A percentile compares a stretch with the other conserved stretches of the same genome.
These are phyloP conservation scores for Monotropa hypopitys DNA, from an alignment of 179 eudicot genomes.

Conservation along the genomic window DNA sequence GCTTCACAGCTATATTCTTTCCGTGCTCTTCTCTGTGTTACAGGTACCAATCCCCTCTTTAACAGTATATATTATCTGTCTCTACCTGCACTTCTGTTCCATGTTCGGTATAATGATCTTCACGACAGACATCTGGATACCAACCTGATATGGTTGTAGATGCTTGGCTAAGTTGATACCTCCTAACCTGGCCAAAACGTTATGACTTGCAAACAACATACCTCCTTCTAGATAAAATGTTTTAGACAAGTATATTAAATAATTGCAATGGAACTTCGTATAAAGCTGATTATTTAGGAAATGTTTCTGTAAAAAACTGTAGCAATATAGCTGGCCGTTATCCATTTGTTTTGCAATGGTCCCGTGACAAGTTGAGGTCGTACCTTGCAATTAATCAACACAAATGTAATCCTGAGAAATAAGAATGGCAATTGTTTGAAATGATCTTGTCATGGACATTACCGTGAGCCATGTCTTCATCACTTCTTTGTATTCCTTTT, in stretches of 20 bases:
- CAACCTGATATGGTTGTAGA: not conserved
- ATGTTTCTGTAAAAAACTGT: not conserved
- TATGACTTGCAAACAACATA: not conserved
- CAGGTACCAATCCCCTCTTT: constrained; percentile 47
- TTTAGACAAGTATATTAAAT: not conserved
- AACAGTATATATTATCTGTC: not conserved
- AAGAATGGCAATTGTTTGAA: not conserved
- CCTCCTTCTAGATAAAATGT: not conserved
- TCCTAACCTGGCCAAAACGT: not conserved
- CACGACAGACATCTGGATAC: not conserved
- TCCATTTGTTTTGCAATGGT: not conserved
- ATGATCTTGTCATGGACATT: not conserved
- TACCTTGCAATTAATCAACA: not conserved
- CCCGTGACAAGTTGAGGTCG: not conserved
- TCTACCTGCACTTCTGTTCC: not conserved
- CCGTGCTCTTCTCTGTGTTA: constrained; percentile 77
- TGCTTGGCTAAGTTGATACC: not conserved
- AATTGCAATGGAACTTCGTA: not conserved
- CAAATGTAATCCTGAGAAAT: not conserved
- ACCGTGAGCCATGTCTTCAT: not conserved
- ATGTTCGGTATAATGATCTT: not conserved
- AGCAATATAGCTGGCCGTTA: not conserved
- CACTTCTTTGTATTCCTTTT: not conserved
- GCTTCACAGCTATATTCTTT: constrained; percentile 89
- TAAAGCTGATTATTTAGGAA: not conserved